Base-by-base conservation (phyloP, 1,139 yeast species). In the Debaryomyces subglobosus region DNA sequence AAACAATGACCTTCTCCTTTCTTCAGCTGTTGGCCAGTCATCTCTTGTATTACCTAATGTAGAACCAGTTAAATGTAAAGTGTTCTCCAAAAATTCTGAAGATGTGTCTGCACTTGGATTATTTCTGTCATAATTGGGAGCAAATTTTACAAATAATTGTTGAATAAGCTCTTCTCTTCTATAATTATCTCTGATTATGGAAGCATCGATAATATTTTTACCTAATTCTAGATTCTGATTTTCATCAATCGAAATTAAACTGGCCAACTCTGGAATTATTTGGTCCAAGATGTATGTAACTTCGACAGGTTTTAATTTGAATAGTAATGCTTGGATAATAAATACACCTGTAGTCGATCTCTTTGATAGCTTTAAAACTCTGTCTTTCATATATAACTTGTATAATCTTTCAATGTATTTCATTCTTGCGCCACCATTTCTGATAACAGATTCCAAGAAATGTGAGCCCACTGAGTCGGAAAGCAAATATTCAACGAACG, bases 391-490 rank as follows among this genome's bases (percentile, higher is more conserved):
- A 69, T 91, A 89, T 9, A 81, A 64, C 44, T 71, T 73, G 68
- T 85, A 89, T 45, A 92, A 68, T 58, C 96, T 79, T 57, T 85
- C 88, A 39, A 87, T 80, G 59, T 83, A 82, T 56, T 82, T 85
- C 51, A 81, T 69, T 55, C 95, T 84, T 44, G 87, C 87, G 13
- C 80, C 79, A 47, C 79, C 81, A 50, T 73, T 71, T 44, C 79
- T 81, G 46, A 92, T 74, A 20, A 84, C 79, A 16, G 85, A 78
- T 66, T 92, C 92, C 38, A 92, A 73, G 70, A 92, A 91, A 68
- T 91, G 97, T 1, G 96, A 86, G 0, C 98, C 99, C 13, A 91
- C 90, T 0, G 96, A 77, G 61, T 92, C 97, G 5, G 95, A 85
- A 45, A 92, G 70, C 49, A 92, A 74, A 62, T 88, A 88, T 63